Percentiles rank a stretch among this genome's conserved stretches.
Conservation (phyloP, 1,284 basidiomycete species). For the Hemileia vastatrix region DNA sequence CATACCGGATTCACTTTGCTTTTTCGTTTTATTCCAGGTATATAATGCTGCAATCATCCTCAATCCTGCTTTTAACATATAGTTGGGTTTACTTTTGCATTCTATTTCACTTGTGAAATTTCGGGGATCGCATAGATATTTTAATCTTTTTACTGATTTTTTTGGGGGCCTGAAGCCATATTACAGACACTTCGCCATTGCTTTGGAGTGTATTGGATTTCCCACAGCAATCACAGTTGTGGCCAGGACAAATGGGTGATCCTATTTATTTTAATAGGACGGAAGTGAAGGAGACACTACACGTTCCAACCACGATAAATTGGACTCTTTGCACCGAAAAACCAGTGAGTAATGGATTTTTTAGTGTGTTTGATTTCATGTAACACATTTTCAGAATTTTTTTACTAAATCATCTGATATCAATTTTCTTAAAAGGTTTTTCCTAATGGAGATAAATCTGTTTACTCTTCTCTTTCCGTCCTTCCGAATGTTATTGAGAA, state of each 20-base stretch:
- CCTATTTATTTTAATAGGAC: too few species aligned
- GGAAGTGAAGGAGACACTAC: too few species aligned
- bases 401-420: too few species aligned
- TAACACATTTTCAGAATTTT: too few species aligned
- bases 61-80: constrained; percentile 3
- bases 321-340: too few species aligned
- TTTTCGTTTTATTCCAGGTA: background rate
- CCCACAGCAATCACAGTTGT: constrained; percentile 7
- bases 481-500: constrained; percentile 1
- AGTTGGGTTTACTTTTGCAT: background rate
- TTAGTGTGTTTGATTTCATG: too few species aligned
- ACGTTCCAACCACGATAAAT: too few species aligned
- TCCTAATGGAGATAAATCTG: too few species aligned
- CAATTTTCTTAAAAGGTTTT: too few species aligned
- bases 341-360: too few species aligned
- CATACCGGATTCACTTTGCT: background rate
- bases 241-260: constrained; percentile 9
- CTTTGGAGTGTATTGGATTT: constrained; percentile 9
- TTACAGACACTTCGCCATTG: constrained; percentile 2
- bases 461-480: too few species aligned
- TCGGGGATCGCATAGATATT: background rate
- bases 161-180: background rate
- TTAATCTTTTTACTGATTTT: background rate
- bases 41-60: constrained; percentile 2
- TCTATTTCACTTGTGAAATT: background rate